Evolutionary conservation across 176 grass and related monocot species (phyloP).

Genomic region (Paspalum vaginatum): DNA sequence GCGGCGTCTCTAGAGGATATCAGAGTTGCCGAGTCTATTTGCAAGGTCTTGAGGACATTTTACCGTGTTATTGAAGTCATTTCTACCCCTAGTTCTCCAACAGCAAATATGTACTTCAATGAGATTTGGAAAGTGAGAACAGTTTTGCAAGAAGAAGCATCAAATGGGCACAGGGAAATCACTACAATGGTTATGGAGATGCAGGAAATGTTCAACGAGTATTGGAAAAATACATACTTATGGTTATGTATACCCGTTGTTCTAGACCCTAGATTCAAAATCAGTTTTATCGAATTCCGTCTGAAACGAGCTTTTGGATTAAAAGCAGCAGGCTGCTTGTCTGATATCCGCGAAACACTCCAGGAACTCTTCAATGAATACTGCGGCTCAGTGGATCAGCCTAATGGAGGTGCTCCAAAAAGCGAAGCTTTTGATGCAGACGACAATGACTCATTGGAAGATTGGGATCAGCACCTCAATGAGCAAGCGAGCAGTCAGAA

Average conservation of each 20-base stretch:
- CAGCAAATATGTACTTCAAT: slow-evolving; percentile 58
- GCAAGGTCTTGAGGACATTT: slow-evolving; percentile 55
- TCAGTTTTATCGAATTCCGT: slow-evolving; percentile 58
- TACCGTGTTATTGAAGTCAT: slow-evolving; percentile 56
- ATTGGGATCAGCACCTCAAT: slow-evolving; percentile 68
- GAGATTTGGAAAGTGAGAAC: slow-evolving; percentile 65
- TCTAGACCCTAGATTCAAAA: slow-evolving; percentile 63
- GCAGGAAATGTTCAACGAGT: slow-evolving; percentile 45
- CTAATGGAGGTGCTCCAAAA: neutral
- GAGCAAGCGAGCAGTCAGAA: slow-evolving; percentile 47
- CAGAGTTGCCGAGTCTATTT: slow-evolving; percentile 45
- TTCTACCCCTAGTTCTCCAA: slow-evolving; percentile 36
- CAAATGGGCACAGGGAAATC: slow-evolving; percentile 28
- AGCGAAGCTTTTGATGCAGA: slow-evolving; percentile 22
- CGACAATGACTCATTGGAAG: slow-evolving; percentile 48
- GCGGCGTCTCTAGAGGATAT: slow-evolving; percentile 33
- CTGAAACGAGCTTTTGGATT: slow-evolving; percentile 54
- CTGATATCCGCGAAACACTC: slow-evolving; percentile 36
- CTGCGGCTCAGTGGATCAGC: slow-evolving; percentile 23
- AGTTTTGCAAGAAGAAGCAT: slow-evolving; percentile 61
- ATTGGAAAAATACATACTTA: slow-evolving; percentile 48
- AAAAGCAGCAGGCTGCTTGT: slow-evolving; percentile 40
- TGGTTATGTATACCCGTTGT: slow-evolving; percentile 64
- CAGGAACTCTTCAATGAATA: slow-evolving; percentile 57
- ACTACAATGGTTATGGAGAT: slow-evolving; percentile 39